Conservation (phyloP, 2,329 filamentous ascomycete species). For the Pseudodiploospora longispora region DNA sequence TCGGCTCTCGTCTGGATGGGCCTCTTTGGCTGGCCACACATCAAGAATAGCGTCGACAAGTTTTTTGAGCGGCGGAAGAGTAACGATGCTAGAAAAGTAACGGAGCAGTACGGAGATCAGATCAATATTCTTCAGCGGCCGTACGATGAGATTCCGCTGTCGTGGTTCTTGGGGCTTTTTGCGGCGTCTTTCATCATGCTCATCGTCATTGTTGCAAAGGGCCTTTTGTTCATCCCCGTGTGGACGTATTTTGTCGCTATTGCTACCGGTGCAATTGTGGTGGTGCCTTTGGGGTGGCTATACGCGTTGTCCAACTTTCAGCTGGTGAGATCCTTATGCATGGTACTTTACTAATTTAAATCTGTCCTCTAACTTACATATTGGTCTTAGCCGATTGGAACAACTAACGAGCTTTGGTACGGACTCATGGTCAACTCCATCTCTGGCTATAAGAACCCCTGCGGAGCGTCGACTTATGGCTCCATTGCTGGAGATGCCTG, state of each 20-base stretch:
- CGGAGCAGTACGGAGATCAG: conserved; percentile 49
- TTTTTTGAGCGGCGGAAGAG: conserved; percentile 27
- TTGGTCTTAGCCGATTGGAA: conserved; percentile 36
- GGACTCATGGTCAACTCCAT: conserved; percentile 50
- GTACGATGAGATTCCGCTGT: conserved; percentile 50
- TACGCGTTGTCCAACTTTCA: conserved; percentile 51
- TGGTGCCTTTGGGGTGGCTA: conserved; percentile 50
- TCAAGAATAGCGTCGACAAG: conserved; percentile 37
- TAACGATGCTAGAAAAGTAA: conserved; percentile 30
- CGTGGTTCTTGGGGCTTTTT: conserved; percentile 50
- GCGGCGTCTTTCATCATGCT: conserved; percentile 38
- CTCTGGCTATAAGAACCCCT: conserved; percentile 44
- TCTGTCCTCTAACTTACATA: background rate
- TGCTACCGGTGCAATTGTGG: conserved; percentile 44
- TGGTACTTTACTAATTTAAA: no score
- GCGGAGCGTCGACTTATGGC: conserved; percentile 49
- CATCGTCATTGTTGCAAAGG: conserved; percentile 40
- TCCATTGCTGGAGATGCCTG: conserved; percentile 54
- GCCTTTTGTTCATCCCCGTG: conserved; percentile 48
- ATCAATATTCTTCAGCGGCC: conserved; percentile 50
- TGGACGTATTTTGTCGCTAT: conserved; percentile 54
- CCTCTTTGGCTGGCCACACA: conserved; percentile 44
- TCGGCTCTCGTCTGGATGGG: conserved; percentile 52
- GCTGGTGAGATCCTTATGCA: conserved; percentile 13
- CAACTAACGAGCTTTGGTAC: conserved; percentile 52